Base-by-base conservation (phyloP, 495 filamentous ascomycete species). In the Daldinia loculata region DNA sequence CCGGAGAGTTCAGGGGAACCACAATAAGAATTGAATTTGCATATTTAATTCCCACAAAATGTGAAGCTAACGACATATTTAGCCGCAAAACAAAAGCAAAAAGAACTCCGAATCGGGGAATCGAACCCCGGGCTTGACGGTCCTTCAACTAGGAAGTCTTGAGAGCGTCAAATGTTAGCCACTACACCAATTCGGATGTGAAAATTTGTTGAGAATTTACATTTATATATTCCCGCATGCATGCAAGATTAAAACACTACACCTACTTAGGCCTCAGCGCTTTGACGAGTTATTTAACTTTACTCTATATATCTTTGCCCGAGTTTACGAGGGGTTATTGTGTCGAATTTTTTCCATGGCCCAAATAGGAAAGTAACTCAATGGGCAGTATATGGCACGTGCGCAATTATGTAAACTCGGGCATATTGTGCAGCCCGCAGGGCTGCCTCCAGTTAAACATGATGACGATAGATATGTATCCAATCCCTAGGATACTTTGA, bases 131-230 rank as follows among this genome's bases (percentile, higher is more conserved):
- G 73, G 73, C 70, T 75, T 74, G 72, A 56, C 69, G 69, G 69
- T 59, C 43, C 43, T 48, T 22, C 22, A 22, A 14, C 19, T 48
- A 11, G 17, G 3, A 22, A 22, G 11, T 14, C 2, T 57, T 75
- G 76, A 78, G 76, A 78, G 76, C 76, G 76, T 74, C 76, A 76
- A 75, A 78, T 78, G 76, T 78, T 78, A 57, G 74, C 74, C 74
- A 76, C 70, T 75, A 78, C 72, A 78, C 75, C 72, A 78, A 78
- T 77, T 77, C 75, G 75, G 75, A 77, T 50, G n/a, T 48, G 43
- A 24, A 48, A 48, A 12, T 22, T 12, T 4, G 43, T 12, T 12
- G 12, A 8, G 14, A 2, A 4, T 39, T 45, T 6, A 29, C 17
- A 48, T 22, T 48, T 48, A 48, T 48, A 48, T 48, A 22, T 9